Base-by-base conservation (phyloP, 1,284 basidiomycete genomes). In the Ustilago shanxiensis region DNA sequence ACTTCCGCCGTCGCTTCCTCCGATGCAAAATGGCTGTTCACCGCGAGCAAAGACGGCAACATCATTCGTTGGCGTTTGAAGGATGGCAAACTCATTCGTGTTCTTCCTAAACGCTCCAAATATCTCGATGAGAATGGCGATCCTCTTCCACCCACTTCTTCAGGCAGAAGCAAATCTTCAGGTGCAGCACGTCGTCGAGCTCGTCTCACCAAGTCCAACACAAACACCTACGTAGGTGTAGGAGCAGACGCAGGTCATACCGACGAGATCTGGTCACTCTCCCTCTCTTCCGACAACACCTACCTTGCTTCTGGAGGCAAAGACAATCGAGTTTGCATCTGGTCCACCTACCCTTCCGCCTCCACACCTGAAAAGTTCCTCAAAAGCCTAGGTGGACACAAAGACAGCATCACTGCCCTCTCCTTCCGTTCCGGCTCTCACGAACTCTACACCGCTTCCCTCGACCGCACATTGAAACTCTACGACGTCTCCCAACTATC, bases 381-480 rank as follows among this genome's bases (percentile, higher is more conserved):
- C 35, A 91, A 91, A 77, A 90, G 90, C 0, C 92, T 98, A 79
- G 87, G 89, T 13, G 82, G 66, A 9, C 63, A 68, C 54, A 72
- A 79, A 57, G 69, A 77, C 55, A 31, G 69, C 16, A 76, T 80
- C n/a, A 82, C 95, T 91, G 89, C 90, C 6, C 87, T 97, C 22
- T 88, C 91, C 0, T 95, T 99, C 85, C 92, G 95, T 13, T 92
- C 93, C 83, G 90, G 91, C n/a, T 89, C 92, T 39, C 62, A 72
- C 26, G 89, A 98, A 39, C 96, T 96, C 79, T 82, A 80, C 54
- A 92, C 92, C 0, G 92, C 91, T 13, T 97, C 95, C 0, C 91
- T 93, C 69, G 96, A 98, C 83, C 92, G 96, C 11, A 95, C 95
- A 9, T 87, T 98, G 56, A 96, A 97, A 86, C 89, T 98, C 18